Evolutionary conservation across 1,139 yeast species (phyloP), one percentile per base, ranked within the genome.

Genomic region (Magnusiomyces fungicola): DNA sequence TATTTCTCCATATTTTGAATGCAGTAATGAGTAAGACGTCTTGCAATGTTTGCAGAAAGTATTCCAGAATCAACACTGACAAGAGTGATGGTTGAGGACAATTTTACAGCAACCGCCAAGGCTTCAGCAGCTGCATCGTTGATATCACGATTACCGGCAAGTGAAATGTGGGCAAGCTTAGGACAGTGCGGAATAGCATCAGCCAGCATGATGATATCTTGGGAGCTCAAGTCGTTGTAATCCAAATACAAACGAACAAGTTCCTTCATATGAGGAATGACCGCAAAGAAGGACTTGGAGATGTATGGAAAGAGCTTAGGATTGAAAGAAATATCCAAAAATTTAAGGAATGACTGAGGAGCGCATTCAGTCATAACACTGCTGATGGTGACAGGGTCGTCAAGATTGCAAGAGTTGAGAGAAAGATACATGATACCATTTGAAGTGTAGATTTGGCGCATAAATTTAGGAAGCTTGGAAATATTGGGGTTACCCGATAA

Each of bases 191-290:
- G 83, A 46, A 89, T 71, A 37, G 86, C 79, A 50, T 80, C 83
- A 34, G 90, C 79, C 43, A 89, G 70, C 45, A 83, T 79, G 22
- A 83, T 75, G 30, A 87, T 73, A 19, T 84, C 79, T 52, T 79
- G 79, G 16, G 80, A 73, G 1, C 78, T 69, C 47, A 90, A 70
- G 42, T 80, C 80, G 62, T 87, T 83, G 53, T 80, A 72, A 61
- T 89, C 96, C 53, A 89, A 73, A 62, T 89, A 96, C 44, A 89
- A 68, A 61, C 97, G 72, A 59, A 82, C 74, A 59, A 89, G 70
- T 52, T 74, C 76, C 10, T 78, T 74, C 61, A 82, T 83, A 34
- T 72, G 64, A 2, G 96, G 96, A 46, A 89, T 67, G 55, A 75
- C 74, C 55, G 77, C 77, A 50, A 78, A 75, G 53, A 89, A 67